Conservation (phyloP, 2,329 filamentous ascomycete genomes). For the Epichloe bromicola region DNA sequence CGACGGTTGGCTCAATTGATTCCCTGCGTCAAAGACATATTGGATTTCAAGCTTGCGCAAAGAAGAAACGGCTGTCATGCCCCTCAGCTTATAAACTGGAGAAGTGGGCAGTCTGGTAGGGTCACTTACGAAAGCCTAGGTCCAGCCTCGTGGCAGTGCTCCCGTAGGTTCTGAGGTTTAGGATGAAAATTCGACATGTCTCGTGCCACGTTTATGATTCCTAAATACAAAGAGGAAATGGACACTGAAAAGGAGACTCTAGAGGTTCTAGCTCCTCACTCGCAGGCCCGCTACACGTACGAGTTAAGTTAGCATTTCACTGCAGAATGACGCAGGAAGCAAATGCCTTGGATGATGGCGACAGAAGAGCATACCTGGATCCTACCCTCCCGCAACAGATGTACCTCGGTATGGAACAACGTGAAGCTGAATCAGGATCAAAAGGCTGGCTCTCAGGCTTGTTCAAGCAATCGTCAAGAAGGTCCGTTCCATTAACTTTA, state of each 20-base stretch:
- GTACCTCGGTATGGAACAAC: constrained; percentile 60
- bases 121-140: too few species aligned
- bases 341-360: not conserved
- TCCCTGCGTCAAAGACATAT: too few species aligned
- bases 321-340: not conserved
- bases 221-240: constrained; percentile 62
- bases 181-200: too few species aligned
- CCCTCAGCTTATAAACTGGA: too few species aligned
- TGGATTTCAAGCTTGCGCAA: not conserved
- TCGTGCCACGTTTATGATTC: constrained; percentile 49
- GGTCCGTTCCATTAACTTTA: constrained; percentile 55
- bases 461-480: constrained; percentile 50
- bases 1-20: too few species aligned
- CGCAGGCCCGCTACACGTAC: constrained; percentile 48
- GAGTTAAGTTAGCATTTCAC: constrained; percentile 43
- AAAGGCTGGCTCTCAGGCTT: constrained; percentile 53
- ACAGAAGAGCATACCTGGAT: not conserved
- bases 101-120: too few species aligned
- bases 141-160: too few species aligned
- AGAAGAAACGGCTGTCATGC: not conserved
- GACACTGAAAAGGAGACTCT: constrained; percentile 56
- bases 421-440: constrained; percentile 45
- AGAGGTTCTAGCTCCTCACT: constrained; percentile 54
- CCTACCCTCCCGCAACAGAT: constrained; percentile 31
- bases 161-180: too few species aligned